phyloP scores from a whole-genome alignment of 352 stramenopile genomes.

The Pythium apleroticum region DNA sequence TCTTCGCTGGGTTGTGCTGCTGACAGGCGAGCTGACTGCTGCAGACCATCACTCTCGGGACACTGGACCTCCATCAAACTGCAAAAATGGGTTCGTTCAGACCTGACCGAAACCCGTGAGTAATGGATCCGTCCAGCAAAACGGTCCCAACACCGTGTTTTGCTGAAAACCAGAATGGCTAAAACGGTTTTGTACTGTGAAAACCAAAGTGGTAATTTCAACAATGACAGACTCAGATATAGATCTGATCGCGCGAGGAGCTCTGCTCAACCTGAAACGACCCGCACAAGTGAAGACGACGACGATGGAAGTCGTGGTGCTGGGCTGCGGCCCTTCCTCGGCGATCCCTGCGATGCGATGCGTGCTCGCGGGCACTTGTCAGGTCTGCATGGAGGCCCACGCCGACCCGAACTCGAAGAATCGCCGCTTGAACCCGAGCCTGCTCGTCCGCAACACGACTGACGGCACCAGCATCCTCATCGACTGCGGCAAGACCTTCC shows the following conservation, averaged over 20 bases:
- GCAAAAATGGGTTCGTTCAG: neutral
- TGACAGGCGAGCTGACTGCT: neutral
- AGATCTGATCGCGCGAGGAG: neutral
- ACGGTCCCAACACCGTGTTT: neutral
- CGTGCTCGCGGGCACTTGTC: constrained; percentile 53
- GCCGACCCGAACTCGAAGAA: constrained; percentile 71
- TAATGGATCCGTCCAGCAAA: constrained; percentile 11
- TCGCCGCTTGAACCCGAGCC: constrained; percentile 74
- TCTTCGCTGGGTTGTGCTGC: neutral
- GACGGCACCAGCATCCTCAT: constrained; percentile 65
- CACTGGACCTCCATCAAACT: constrained; percentile 2
- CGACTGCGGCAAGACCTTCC: constrained; percentile 90
- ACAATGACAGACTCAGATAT: neutral
- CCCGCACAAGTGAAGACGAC: neutral
- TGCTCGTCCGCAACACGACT: constrained; percentile 62
- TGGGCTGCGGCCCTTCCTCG: constrained; percentile 81
- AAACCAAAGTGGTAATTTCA: neutral
- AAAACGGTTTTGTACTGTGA: neutral
- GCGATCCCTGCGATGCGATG: constrained; percentile 81
- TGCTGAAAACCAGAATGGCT: neutral
- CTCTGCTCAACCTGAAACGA: constrained; percentile 13
- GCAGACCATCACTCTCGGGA: constrained; percentile 17
- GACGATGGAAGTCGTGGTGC: constrained; percentile 77
- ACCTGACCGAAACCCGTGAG: constrained; percentile 6
- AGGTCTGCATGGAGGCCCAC: constrained; percentile 68